Percentiles rank a stretch among this genome's conserved stretches.
These are phyloP conservation scores for Lonicera japonica DNA, from an alignment of 129 eudicot genomes.

Conservation along the genomic window DNA sequence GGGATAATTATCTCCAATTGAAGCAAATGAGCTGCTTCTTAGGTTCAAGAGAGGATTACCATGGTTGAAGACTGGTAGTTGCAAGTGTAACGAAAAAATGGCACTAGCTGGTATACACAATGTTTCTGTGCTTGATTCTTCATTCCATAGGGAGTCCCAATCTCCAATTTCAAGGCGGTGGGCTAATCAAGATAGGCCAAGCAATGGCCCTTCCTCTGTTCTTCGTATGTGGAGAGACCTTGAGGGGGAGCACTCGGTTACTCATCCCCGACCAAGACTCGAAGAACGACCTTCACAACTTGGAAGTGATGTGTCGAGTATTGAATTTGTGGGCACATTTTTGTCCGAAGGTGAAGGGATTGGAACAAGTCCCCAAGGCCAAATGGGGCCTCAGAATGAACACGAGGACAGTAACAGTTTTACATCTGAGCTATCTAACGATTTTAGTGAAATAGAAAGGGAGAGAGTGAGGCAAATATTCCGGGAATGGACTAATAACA, in stretches of 20 bases:
- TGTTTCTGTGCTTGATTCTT: conserved; percentile 41
- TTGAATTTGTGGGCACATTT: conserved; percentile 12
- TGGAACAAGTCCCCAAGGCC: conserved; percentile 32
- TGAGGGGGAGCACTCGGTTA: conserved; percentile 48
- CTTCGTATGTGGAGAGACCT: conserved; percentile 83
- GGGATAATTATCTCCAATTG: neutral
- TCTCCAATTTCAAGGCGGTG: conserved; percentile 36
- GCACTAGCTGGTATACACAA: conserved; percentile 67
- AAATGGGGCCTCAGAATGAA: conserved; percentile 23
- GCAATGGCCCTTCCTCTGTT: conserved; percentile 55
- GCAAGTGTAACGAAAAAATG: conserved; percentile 30
- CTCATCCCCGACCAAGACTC: conserved; percentile 1
- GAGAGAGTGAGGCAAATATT: conserved; percentile 76
- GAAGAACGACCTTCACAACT: conserved; percentile 11
- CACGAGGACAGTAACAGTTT: conserved; percentile 36
- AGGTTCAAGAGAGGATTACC: conserved; percentile 13
- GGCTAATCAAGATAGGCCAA: conserved; percentile 41
- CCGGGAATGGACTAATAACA: conserved; percentile 73
- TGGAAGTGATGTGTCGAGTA: conserved; percentile 23
- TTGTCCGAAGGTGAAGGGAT: conserved; percentile 33
- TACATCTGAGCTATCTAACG: conserved; percentile 44
- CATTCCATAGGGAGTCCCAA: conserved; percentile 38
- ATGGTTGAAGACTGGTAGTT: conserved; percentile 11
- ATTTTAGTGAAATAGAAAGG: conserved; percentile 51
- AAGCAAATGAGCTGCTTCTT: neutral